Conservation (phyloP, 257 asterid species). For the Solanum commersonii region DNA sequence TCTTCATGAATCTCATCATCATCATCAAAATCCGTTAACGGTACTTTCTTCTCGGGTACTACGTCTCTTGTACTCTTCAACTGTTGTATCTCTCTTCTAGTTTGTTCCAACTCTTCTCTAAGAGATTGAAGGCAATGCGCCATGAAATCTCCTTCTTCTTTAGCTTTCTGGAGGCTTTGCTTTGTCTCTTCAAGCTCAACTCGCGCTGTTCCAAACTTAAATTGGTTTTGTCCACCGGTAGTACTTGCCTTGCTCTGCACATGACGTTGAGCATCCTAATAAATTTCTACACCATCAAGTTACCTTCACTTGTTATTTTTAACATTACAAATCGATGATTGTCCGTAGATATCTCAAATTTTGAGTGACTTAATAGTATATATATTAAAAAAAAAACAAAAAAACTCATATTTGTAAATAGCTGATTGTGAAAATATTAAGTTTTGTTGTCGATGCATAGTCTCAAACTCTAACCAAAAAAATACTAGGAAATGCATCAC, state of each 20-base stretch:
- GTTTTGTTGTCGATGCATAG: too few species aligned
- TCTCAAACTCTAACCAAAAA: too few species aligned
- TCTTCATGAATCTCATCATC: conserved; percentile 38
- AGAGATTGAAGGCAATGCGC: conserved; percentile 43
- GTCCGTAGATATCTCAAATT: too few species aligned
- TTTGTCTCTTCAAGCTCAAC: conserved; percentile 51
- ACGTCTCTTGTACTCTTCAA: conserved; percentile 27
- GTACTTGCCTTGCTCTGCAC: conserved; percentile 23
- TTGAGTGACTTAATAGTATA: too few species aligned
- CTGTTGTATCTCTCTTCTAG: conserved; percentile 49
- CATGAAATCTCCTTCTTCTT: conserved; percentile 50
- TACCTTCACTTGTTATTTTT: background rate
- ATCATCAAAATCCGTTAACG: background rate
- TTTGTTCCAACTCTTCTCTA: conserved; percentile 54
- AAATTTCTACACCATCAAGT: background rate
- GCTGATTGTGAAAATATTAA: too few species aligned
- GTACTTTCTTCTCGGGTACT: background rate
- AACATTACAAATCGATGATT: too few species aligned
- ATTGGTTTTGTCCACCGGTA: background rate
- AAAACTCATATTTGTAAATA: too few species aligned
- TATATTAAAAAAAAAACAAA: too few species aligned
- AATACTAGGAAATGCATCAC: too few species aligned
- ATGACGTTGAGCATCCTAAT: background rate
- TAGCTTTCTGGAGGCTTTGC: conserved; percentile 36
- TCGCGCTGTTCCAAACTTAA: conserved; percentile 13